phyloP scores from a whole-genome alignment of 306 rosid genomes.

The Glycine tomentella region DNA sequence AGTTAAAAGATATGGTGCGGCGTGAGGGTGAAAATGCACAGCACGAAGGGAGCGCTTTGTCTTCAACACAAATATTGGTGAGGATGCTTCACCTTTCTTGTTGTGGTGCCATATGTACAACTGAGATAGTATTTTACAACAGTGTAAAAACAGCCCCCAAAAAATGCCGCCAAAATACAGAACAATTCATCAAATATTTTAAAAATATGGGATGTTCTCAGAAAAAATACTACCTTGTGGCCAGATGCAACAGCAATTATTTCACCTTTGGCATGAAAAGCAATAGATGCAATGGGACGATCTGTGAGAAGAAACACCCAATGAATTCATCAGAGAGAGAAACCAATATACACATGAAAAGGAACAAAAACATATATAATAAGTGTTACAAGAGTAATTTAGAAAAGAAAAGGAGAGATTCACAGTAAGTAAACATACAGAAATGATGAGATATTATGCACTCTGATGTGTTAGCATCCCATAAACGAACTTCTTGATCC shows the following conservation, averaged over 20 bases:
- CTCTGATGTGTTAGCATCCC: conserved; percentile 92
- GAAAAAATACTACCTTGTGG: conserved; percentile 74
- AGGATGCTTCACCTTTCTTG: conserved; percentile 76
- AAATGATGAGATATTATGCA: conserved; percentile 89
- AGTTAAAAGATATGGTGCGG: conserved; percentile 90
- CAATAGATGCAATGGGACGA: conserved; percentile 96
- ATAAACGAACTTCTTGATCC: conserved; percentile 96
- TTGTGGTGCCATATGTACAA: conserved; percentile 94
- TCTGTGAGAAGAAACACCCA: conserved; percentile 56
- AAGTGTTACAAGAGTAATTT: conserved; percentile 38
- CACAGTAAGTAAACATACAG: conserved; percentile 62
- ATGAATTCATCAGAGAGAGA: conserved; percentile 25
- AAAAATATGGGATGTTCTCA: conserved; percentile 39
- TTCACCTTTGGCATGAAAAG: conserved; percentile 95
- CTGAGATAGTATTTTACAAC: conserved; percentile 55
- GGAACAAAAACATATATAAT: conserved; percentile 31
- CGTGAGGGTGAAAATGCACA: conserved; percentile 97
- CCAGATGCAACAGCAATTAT: conserved; percentile 97
- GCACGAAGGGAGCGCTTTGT: conserved; percentile 94
- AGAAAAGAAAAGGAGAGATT: conserved; percentile 19
- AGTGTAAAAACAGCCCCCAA: conserved; percentile 13
- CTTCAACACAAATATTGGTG: conserved; percentile 84
- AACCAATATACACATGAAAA: conserved; percentile 20
- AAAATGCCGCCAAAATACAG: conserved; percentile 21
- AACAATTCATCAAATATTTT: conserved; percentile 22